Evolutionary conservation across 371 early-diverging fungal species (phyloP), one percentile per base, ranked within the genome.

Genomic region (Coemansia sp.): DNA sequence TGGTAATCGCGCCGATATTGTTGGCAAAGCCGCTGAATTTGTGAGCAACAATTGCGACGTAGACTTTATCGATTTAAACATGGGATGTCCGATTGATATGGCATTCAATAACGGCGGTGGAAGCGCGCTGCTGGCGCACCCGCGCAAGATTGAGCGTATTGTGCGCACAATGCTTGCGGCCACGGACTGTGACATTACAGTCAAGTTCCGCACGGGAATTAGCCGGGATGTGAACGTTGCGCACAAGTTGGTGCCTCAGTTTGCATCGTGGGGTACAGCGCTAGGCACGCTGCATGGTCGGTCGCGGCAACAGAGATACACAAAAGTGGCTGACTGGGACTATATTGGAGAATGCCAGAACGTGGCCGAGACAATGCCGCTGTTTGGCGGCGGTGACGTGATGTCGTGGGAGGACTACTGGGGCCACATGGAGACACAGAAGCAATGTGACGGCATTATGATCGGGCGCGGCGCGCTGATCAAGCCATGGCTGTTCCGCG

Each of bases 401-500:
- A 74, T 97, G 28, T 89, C 88, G 61, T 91, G 85, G 54, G 88
- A 92, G 58, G 96, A 96, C 65, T 96, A 96, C 76, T 89, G 90
- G 71, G 79, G 73, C 0, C 85, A 86, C 36, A 69, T 89, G 66
- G 84, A 89, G 63, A 66, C 82, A 13, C 79, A 83, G 23, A 81
- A 85, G 26, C 86, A 92, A 4, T 51, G 63, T 32, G 93, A 92
- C 73, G 97, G 97, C 15, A 81, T 93, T 23, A 95, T 98, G 96
- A 89, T 98, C 62, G 97, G 92, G 2, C 71, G 88, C 19, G 90
- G 93, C 17, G 94, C 93, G 3, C 81, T 94, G 66, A 93, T 97
- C 76, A 98, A 98, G 85, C 99, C 99, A 7, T 98, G 99, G 99
- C 81, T 98, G 3, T 94, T 94, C 80, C 85, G 88, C n/a, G 98